Evolutionary conservation across 2,329 filamentous ascomycete species (phyloP), one percentile per base, ranked within the genome.

Genomic region (Alternaria consortialis): DNA sequence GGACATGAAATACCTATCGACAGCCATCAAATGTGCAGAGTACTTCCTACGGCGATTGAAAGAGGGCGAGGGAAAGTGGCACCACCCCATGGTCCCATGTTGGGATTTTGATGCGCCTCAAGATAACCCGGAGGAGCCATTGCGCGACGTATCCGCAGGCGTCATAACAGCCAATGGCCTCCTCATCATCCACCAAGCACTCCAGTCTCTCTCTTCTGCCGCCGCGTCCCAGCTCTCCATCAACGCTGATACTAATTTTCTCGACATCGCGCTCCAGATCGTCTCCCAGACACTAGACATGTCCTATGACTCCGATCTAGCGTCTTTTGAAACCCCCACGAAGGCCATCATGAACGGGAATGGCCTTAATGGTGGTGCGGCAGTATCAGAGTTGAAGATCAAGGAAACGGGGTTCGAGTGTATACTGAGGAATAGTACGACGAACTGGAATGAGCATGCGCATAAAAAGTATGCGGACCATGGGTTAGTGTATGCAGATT

Each of bases 81-180:
- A 70, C 20, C 65, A 73, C 42, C 63, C 54, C 2, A 42, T 75
- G 0, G 80, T 85, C 0, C 83, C 84, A 1, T 76, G 79, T 2
- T 86, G 83, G 84, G 84, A 86, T 56, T 85, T 85, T 44, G 81
- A 85, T 60, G 84, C 84, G 0, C 84, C 84, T 50, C 70, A 72
- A 64, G 29, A 82, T 74, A 47, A 81, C 67, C 17, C 62, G 0
- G 23, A 31, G 3, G 69, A 73, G 8, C 74, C 74, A 8, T 46
- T 77, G 4, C 63, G 80, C 13, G 80, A 82, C 55, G 76, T 77
- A 0, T 80, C 77, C 1, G 80, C 80, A 0, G 81, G 76, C 0
- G 72, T 80, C 5, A 78, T 82, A 29, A 77, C 80, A 1, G 80
- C 79, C 0, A 82, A 82, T 50, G 81, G 80, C 0, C 53, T 83